Evolutionary conservation across 306 rosid species (phyloP).

Genomic region (Alnus rubra): DNA sequence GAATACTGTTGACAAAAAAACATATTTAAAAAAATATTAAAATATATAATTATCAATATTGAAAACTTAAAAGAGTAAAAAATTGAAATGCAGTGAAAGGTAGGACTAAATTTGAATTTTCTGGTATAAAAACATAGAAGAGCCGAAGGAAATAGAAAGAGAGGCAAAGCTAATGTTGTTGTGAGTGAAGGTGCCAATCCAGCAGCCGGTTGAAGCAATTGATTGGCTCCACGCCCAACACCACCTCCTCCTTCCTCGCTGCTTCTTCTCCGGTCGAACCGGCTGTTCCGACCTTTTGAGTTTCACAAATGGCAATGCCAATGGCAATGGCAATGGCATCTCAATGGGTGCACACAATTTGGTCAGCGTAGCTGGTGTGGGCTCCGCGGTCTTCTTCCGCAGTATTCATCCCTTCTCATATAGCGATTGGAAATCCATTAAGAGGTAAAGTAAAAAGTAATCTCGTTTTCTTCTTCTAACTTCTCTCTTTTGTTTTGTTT

Average conservation of each 20-base stretch:
- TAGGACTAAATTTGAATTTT: not conserved
- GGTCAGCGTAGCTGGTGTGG: slow-evolving; percentile 82
- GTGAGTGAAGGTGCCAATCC: slow-evolving; percentile 68
- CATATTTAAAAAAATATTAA: too few relatives aligned
- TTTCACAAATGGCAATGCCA: slow-evolving; percentile 23
- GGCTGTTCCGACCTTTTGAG: slow-evolving; percentile 10
- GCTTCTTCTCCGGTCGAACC: slow-evolving; percentile 66
- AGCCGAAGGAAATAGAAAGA: not conserved
- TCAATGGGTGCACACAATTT: slow-evolving; percentile 24
- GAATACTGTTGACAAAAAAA: too few relatives aligned
- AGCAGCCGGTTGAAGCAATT: slow-evolving; percentile 71
- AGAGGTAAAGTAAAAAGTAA: slow-evolving; percentile 46
- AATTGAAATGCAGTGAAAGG: too few relatives aligned
- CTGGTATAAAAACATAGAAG: too few relatives aligned
- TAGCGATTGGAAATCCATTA: slow-evolving; percentile 73
- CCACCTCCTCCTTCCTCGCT: slow-evolving; percentile 66
- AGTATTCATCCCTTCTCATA: slow-evolving; percentile 60
- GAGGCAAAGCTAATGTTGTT: not conserved
- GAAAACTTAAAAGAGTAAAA: too few relatives aligned
- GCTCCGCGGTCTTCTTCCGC: slow-evolving; percentile 76
- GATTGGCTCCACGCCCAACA: slow-evolving; percentile 82
- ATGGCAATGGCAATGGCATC: not conserved
- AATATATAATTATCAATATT: too few relatives aligned
- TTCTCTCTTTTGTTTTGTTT: not conserved
- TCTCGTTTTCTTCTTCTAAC: not conserved